These are phyloP conservation scores for Salvia rosmarinus DNA, from an alignment of 257 asterid species.

Conservation along the genomic window DNA sequence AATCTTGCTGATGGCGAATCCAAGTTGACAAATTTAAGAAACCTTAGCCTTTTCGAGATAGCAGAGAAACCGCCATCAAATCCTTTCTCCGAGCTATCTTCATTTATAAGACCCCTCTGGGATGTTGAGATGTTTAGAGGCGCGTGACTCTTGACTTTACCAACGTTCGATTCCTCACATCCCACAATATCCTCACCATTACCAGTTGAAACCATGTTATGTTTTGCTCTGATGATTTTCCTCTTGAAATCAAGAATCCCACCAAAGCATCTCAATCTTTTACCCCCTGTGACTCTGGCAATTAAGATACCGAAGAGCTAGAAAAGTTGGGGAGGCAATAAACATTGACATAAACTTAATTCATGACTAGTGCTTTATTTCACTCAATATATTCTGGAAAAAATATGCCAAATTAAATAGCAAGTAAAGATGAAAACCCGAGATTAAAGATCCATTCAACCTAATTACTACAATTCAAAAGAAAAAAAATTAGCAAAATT, in stretches of 20 bases:
- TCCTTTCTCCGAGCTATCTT: slow-evolving; percentile 40
- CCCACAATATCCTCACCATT: slow-evolving; percentile 47
- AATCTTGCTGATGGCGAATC: slow-evolving; percentile 68
- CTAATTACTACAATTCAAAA: slow-evolving; percentile 7
- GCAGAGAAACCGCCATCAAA: slow-evolving; percentile 35
- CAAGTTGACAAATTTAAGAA: slow-evolving; percentile 60
- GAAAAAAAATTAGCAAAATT: not conserved
- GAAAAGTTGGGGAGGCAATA: slow-evolving; percentile 20
- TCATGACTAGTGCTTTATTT: not conserved
- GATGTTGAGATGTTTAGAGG: slow-evolving; percentile 60
- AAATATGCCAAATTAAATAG: not conserved
- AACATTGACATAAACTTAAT: slow-evolving; percentile 7
- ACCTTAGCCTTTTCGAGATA: slow-evolving; percentile 46
- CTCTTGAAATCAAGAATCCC: slow-evolving; percentile 18
- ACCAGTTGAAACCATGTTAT: slow-evolving; percentile 57
- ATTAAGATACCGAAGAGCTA: slow-evolving; percentile 30
- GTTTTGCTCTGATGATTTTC: not conserved
- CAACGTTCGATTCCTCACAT: slow-evolving; percentile 43
- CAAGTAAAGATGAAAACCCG: not conserved
- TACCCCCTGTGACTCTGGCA: not conserved
- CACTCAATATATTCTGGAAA: not conserved
- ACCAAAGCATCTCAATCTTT: slow-evolving; percentile 15
- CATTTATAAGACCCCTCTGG: slow-evolving; percentile 59
- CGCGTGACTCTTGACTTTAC: slow-evolving; percentile 39
- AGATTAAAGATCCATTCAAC: not conserved